These are phyloP conservation scores for Intubia oerlemansii DNA, from an alignment of 2,329 filamentous ascomycete species.

Conservation along the genomic window DNA sequence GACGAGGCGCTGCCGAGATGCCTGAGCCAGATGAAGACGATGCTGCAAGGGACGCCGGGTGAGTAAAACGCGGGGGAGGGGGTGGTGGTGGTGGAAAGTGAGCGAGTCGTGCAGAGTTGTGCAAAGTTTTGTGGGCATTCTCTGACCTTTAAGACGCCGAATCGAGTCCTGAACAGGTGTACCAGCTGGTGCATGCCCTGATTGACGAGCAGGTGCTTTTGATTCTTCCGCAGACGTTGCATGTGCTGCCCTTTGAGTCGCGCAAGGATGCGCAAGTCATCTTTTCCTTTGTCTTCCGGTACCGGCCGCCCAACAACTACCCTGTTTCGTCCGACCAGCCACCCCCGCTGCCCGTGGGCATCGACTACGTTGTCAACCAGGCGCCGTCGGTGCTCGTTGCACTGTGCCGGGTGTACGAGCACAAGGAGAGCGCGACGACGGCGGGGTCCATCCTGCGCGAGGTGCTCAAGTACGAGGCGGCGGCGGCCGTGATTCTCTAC, in stretches of 20 bases:
- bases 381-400: conserved; percentile 74
- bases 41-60: conserved; percentile 88
- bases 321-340: conserved; percentile 12
- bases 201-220: conserved; percentile 78
- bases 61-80: conserved; percentile 11
- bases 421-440: conserved; percentile 77
- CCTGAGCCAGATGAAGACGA: conserved; percentile 74
- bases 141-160: too few relatives aligned
- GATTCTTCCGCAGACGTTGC: conserved; percentile 61
- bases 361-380: conserved; percentile 74
- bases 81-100: not conserved
- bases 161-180: conserved; percentile 68
- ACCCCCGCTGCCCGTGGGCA: conserved; percentile 57
- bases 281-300: conserved; percentile 86
- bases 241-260: conserved; percentile 80
- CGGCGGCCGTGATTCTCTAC: conserved; percentile 79
- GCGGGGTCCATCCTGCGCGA: conserved; percentile 81
- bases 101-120: too few relatives aligned
- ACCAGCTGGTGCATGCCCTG: conserved; percentile 63
- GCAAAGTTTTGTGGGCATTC: too few relatives aligned
- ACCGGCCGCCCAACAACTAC: conserved; percentile 38
- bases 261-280: conserved; percentile 91
- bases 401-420: conserved; percentile 73
- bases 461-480: conserved; percentile 72
- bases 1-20: conserved; percentile 67